A percentile compares a stretch with the other conserved stretches of the same genome.
phyloP scores from a whole-genome alignment of 208 protist species.

The Pavlovales sp. region DNA sequence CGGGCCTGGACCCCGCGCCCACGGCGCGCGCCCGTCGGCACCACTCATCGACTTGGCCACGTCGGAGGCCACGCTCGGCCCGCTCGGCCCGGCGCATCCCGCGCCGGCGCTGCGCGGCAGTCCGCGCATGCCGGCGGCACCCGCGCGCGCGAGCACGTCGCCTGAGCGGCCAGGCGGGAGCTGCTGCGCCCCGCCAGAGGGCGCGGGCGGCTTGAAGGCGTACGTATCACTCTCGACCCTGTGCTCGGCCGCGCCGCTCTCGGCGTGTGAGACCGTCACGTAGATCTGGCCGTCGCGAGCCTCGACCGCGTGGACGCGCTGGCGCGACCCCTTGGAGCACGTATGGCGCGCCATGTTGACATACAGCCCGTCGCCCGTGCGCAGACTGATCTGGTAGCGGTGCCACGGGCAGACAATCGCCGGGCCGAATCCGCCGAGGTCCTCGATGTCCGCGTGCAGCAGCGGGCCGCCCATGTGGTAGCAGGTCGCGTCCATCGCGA shows the following conservation, averaged over 20 bases:
- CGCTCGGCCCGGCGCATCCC: too few species aligned
- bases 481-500: constrained; percentile 42
- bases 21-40: not conserved
- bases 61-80: not conserved
- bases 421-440: constrained; percentile 1
- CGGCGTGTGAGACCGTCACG: not conserved
- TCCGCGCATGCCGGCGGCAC: not conserved
- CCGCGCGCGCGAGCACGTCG: not conserved
- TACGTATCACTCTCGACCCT: constrained; percentile 23
- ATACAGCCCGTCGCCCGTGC: constrained; percentile 14
- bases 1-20: too few species aligned
- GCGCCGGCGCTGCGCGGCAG: not conserved
- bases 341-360: not conserved
- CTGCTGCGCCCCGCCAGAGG: not conserved
- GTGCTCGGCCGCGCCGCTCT: too few species aligned
- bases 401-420: constrained; percentile 42
- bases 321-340: not conserved
- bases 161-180: not conserved
- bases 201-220: constrained; percentile 16
- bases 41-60: not conserved
- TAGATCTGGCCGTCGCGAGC: not conserved
- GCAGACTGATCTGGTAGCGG: constrained; percentile 38
- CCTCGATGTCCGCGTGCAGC: constrained; percentile 40
- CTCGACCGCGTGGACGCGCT: constrained; percentile 11
- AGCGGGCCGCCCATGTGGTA: constrained; percentile 50